Percentiles rank a stretch among this genome's conserved stretches.
Evolutionary conservation across 352 stramenopile species (phyloP).

Genomic region (Blastocystis sp.): DNA sequence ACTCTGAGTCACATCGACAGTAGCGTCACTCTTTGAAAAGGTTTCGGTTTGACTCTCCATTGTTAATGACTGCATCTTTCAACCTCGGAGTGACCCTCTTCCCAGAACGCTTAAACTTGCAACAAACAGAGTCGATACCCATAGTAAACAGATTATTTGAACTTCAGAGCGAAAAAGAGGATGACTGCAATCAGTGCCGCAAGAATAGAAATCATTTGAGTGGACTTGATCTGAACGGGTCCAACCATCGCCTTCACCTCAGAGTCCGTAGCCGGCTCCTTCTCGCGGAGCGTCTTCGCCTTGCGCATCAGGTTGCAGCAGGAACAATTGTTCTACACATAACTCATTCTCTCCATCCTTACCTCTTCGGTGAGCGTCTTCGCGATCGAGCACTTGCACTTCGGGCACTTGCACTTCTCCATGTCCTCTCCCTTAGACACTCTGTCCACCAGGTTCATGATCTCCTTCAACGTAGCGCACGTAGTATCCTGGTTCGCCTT

Average conservation of each 20-base stretch:
- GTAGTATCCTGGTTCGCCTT: conserved; percentile 26
- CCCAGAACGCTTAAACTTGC: no score
- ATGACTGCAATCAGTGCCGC: background rate
- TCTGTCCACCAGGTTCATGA: conserved; percentile 4
- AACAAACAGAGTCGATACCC: background rate
- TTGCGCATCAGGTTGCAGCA: conserved; percentile 18
- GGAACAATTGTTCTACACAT: conserved; percentile 41
- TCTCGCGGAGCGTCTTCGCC: background rate
- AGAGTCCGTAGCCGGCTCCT: background rate
- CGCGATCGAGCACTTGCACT: background rate
- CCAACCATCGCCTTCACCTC: background rate
- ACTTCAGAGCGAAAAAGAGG: background rate
- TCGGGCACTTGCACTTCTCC: conserved; percentile 37
- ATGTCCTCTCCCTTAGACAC: conserved; percentile 54
- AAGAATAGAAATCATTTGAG: conserved; percentile 6
- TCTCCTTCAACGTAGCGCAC: background rate
- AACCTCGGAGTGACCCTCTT: no score
- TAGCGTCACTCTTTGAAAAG: background rate
- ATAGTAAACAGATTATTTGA: conserved; percentile 17
- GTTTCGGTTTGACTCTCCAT: background rate
- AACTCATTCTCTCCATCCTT: background rate
- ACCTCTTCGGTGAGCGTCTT: background rate
- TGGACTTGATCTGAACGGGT: background rate
- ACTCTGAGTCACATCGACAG: conserved; percentile 15
- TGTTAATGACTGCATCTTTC: background rate